Evolutionary conservation across 106 monocot species (phyloP).

Genomic region (Agapanthus africanus): DNA sequence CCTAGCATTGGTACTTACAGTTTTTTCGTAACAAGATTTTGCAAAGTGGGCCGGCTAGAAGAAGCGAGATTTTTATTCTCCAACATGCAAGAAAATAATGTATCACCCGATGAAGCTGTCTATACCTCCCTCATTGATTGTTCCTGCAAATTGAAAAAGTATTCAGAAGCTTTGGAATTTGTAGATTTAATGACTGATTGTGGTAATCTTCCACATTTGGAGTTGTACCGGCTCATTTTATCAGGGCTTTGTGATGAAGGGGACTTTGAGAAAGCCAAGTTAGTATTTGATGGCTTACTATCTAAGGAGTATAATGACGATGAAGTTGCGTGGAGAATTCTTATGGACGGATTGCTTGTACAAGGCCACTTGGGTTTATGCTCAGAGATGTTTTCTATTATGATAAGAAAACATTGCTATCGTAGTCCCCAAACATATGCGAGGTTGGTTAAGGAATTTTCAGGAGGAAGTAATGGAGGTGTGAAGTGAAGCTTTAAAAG

Average conservation of each 20-base stretch:
- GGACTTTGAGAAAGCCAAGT: slow-evolving; percentile 18
- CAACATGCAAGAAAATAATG: slow-evolving; percentile 15
- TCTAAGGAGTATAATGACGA: slow-evolving; percentile 14
- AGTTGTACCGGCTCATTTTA: slow-evolving; percentile 18
- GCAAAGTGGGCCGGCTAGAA: slow-evolving; percentile 15
- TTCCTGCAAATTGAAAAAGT: slow-evolving; percentile 15
- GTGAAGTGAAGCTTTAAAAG: not conserved
- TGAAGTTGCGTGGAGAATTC: slow-evolving; percentile 27
- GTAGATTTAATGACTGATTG: slow-evolving; percentile 6
- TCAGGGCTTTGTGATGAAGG: slow-evolving; percentile 17
- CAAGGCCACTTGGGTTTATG: slow-evolving; percentile 15
- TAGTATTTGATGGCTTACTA: slow-evolving; percentile 15
- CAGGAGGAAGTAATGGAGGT: slow-evolving; percentile 2
- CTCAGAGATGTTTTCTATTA: slow-evolving; percentile 17
- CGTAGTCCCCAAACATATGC: slow-evolving; percentile 14
- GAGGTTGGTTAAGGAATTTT: slow-evolving; percentile 8
- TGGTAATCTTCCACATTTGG: slow-evolving; percentile 13
- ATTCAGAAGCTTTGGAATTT: slow-evolving; percentile 10
- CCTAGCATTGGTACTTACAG: slow-evolving; percentile 9
- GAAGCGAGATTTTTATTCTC: slow-evolving; percentile 16
- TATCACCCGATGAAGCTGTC: slow-evolving; percentile 11
- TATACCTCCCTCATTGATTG: slow-evolving; percentile 21
- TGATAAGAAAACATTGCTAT: slow-evolving; percentile 13
- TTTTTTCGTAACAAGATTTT: slow-evolving; percentile 17
- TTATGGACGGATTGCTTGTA: slow-evolving; percentile 14